Evolutionary conservation across 148 eudicot species (phyloP), one percentile per base, ranked within the genome.

Genomic region (Amaranthus hypochondriacus): DNA sequence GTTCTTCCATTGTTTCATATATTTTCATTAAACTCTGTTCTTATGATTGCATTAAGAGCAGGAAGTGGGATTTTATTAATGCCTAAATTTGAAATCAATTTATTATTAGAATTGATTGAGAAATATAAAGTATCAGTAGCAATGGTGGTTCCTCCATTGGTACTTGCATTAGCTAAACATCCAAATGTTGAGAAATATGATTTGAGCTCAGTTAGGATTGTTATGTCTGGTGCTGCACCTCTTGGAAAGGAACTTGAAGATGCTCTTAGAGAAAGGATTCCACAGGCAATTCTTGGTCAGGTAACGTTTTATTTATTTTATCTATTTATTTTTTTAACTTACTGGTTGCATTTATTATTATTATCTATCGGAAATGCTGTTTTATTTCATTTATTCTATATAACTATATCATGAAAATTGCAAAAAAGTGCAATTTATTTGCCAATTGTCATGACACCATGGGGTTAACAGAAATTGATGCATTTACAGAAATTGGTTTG

Each of bases 211-310:
- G 76, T 92, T 0, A 62, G 97, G 72, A 73, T 83, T 44, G 93
- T 94, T 14, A 80, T 89, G 90, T 94, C 97, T 2, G 98, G 97
- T 13, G 98, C 97, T 6, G 98, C 98, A 9, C 98, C 98, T 48
- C 78, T 94, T 1, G 98, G 97, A 43, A 89, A 86, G 76, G 98
- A 92, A 50, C 90, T 94, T n/a, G 97, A 94, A 68, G 97, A 90
- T 70, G 84, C 96, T 8, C 90, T 90, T 3, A 77, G 97, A 53
- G 70, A 68, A 2, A 80, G 92, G 66, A 71, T 94, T 56, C 93
- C 92, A 0, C 84, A 86, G 7, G 96, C 98, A 2, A 81, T 86
- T 13, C 80, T 94, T 66, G 98, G 98, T 9, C 98, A 94, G 96
- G 98, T 94, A 73, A 62, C 11, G 4, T 0, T 2, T 56, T 5